phyloP scores from a whole-genome alignment of 768 basidiomycete species.

The Leccinellum rugosiceps region DNA sequence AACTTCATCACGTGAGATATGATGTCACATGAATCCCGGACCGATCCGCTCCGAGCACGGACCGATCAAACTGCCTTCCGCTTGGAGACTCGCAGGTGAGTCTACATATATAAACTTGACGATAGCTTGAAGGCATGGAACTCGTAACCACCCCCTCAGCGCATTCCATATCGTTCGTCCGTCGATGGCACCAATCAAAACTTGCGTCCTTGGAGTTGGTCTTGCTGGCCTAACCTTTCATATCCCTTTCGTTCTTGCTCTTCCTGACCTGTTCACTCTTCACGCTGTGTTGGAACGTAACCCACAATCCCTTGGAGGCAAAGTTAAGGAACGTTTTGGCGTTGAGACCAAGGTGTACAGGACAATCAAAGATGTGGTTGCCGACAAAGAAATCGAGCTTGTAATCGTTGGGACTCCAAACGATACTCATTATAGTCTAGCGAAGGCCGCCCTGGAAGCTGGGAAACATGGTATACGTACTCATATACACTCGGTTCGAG shows the following conservation, averaged over 20 bases:
- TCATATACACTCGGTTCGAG: not conserved
- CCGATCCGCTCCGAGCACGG: not conserved
- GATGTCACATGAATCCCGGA: conserved; percentile 9
- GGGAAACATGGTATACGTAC: conserved; percentile 64
- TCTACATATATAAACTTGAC: conserved; percentile 5
- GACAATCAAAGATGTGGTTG: conserved; percentile 57
- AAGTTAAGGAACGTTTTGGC: conserved; percentile 64
- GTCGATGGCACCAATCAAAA: conserved; percentile 49
- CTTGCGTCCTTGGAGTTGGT: conserved; percentile 75
- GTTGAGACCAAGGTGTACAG: conserved; percentile 54
- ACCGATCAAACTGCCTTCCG: not conserved
- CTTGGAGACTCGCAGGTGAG: not conserved
- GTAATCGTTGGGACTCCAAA: conserved; percentile 72
- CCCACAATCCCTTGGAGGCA: conserved; percentile 56
- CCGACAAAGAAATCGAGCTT: conserved; percentile 62
- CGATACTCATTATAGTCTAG: conserved; percentile 66
- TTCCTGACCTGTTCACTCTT: conserved; percentile 67
- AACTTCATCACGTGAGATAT: conserved; percentile 11
- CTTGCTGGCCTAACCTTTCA: conserved; percentile 79
- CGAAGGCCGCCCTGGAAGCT: conserved; percentile 61
- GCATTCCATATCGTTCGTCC: not conserved
- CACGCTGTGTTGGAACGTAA: conserved; percentile 75
- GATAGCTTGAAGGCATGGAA: not conserved
- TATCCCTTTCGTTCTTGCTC: conserved; percentile 70
- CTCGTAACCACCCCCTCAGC: not conserved